Percentiles rank a stretch among this genome's conserved stretches.
These are phyloP conservation scores for Trichoderma asperelloides DNA, from an alignment of 495 filamentous ascomycete genomes.

Conservation along the genomic window DNA sequence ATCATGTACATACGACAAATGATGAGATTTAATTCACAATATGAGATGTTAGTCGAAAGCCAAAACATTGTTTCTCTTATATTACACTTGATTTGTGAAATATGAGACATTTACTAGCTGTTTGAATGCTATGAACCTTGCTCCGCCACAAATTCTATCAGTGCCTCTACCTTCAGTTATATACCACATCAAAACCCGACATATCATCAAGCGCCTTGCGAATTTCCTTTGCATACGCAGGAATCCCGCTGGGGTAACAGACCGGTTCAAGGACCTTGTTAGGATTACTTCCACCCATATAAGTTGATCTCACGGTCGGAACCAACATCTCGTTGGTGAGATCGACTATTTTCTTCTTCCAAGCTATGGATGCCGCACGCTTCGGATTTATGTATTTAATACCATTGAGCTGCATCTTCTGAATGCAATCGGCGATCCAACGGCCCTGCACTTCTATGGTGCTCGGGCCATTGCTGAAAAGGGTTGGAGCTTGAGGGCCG, in stretches of 20 bases:
- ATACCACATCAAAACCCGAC: conserved; percentile 26
- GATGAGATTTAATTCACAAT: background rate
- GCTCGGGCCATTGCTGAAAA: conserved; percentile 45
- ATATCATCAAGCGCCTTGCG: conserved; percentile 20
- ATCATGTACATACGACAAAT: background rate
- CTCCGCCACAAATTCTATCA: background rate
- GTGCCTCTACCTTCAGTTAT: background rate
- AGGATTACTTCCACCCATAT: conserved; percentile 44
- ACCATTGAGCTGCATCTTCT: conserved; percentile 29
- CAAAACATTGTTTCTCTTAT: no score
- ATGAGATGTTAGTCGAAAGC: no score
- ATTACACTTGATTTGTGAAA: no score
- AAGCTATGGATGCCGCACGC: conserved; percentile 33
- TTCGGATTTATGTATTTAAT: conserved; percentile 41
- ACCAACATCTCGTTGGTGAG: conserved; percentile 40
- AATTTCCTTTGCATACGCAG: conserved; percentile 31
- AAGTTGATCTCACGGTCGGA: conserved; percentile 35
- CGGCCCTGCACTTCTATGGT: conserved; percentile 43
- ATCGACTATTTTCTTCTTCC: conserved; percentile 35
- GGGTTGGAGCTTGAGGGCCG: conserved; percentile 34
- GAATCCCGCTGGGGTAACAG: conserved; percentile 33
- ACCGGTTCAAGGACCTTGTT: conserved; percentile 40
- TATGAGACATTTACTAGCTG: no score
- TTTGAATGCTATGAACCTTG: no score
- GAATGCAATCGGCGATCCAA: conserved; percentile 37